Evolutionary conservation across 1,284 basidiomycete genomes (phyloP).

Genomic region (Vanrija sp.): DNA sequence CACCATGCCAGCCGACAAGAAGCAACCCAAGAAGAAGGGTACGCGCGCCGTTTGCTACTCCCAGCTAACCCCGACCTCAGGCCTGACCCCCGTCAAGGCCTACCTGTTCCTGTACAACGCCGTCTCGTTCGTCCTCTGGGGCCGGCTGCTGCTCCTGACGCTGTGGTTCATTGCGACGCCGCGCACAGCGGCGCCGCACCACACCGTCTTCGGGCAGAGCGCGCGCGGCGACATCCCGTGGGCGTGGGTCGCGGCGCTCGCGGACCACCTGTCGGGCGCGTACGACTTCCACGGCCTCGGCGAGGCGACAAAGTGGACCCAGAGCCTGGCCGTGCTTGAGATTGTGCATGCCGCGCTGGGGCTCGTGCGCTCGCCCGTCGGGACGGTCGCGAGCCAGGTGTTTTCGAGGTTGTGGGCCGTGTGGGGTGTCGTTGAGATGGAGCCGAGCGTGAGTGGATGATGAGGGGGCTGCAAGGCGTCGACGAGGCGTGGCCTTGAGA

Average conservation of each 20-base stretch:
- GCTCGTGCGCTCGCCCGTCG: constrained; percentile 78
- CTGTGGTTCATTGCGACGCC: constrained; percentile 37
- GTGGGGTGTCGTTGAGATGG: constrained; percentile 73
- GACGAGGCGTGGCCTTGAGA: too few species aligned
- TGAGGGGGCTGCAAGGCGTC: too few species aligned
- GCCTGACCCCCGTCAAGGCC: constrained; percentile 39
- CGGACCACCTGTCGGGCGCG: constrained; percentile 56
- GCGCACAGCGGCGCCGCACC: constrained; percentile 12
- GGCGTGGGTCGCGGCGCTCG: constrained; percentile 31
- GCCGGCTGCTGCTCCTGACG: constrained; percentile 59
- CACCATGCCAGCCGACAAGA: not conserved
- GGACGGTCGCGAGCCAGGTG: constrained; percentile 81
- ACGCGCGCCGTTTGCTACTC: not conserved
- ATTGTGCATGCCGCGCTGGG: constrained; percentile 75
- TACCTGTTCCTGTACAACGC: constrained; percentile 79
- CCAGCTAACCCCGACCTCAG: not conserved
- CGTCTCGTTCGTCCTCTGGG: constrained; percentile 69
- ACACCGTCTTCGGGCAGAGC: constrained; percentile 7
- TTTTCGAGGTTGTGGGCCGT: constrained; percentile 79
- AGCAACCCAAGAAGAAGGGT: not conserved
- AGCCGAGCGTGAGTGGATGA: constrained; percentile 36
- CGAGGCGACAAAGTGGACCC: constrained; percentile 64
- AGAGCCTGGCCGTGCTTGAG: constrained; percentile 76
- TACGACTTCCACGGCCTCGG: constrained; percentile 56
- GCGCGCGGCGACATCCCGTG: constrained; percentile 2